These are phyloP conservation scores for Wickerhamomyces rabaulensis DNA, from an alignment of 805 yeast species.

Conservation along the genomic window DNA sequence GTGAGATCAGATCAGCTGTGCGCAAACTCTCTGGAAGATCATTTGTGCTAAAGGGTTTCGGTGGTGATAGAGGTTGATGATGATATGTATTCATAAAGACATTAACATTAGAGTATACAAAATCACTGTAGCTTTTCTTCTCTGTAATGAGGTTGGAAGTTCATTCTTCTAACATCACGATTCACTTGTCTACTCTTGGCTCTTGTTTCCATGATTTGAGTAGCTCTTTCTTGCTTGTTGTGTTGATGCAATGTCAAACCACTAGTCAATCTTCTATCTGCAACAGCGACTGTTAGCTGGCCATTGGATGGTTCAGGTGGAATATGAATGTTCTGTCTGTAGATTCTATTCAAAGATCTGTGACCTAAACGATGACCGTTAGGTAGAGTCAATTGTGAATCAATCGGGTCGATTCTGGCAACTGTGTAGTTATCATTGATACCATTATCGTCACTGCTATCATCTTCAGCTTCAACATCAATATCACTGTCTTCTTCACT, in stretches of 20 bases:
- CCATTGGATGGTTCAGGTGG: slow-evolving; percentile 51
- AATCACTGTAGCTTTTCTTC: slow-evolving; percentile 51
- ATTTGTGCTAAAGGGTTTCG: slow-evolving; percentile 25
- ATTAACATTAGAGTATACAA: neutral
- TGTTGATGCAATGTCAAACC: slow-evolving; percentile 57
- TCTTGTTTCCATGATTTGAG: slow-evolving; percentile 38
- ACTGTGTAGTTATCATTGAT: slow-evolving; percentile 28
- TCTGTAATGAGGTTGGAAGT: slow-evolving; percentile 81
- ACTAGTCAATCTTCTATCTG: slow-evolving; percentile 58
- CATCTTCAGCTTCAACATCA: slow-evolving; percentile 21
- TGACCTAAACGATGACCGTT: slow-evolving; percentile 80
- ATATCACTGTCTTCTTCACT: slow-evolving; percentile 18
- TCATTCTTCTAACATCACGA: slow-evolving; percentile 63
- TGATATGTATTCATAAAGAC: neutral
- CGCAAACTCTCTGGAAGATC: slow-evolving; percentile 27
- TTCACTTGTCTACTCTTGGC: slow-evolving; percentile 34
- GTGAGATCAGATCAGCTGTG: slow-evolving; percentile 18
- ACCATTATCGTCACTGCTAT: slow-evolving; percentile 22
- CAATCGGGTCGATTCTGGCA: slow-evolving; percentile 45
- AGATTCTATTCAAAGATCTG: slow-evolving; percentile 64
- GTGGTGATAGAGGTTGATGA: slow-evolving; percentile 13
- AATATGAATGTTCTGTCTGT: slow-evolving; percentile 56
- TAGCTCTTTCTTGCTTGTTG: slow-evolving; percentile 43
- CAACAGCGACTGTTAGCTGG: slow-evolving; percentile 69
- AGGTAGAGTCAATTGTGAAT: slow-evolving; percentile 67